Evolutionary conservation across 2,329 filamentous ascomycete species (phyloP).

Genomic region (Trichoderma sp.): DNA sequence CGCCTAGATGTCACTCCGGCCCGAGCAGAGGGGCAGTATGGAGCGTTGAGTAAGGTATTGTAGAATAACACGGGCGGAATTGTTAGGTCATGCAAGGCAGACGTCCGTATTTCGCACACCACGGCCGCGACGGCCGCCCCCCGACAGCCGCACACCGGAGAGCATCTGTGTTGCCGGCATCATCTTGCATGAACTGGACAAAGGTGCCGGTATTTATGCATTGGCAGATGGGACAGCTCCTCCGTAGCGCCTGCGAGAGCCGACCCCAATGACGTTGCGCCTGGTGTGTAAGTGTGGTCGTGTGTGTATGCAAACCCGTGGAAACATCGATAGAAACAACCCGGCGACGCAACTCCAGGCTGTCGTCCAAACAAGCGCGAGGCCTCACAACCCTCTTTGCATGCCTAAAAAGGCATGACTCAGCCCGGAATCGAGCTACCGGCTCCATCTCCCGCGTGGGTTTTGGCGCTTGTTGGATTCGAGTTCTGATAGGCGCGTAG

Average conservation of each 20-base stretch:
- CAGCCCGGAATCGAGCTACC: background rate
- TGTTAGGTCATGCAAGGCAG: background rate
- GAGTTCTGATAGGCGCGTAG: background rate
- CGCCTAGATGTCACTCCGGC: background rate
- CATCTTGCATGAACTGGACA: background rate
- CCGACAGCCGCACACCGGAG: background rate
- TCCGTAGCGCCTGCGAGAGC: background rate
- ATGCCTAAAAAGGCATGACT: background rate
- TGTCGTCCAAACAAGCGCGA: background rate
- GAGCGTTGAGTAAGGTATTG: too few relatives aligned
- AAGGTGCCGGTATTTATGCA: background rate
- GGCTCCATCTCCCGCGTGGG: background rate
- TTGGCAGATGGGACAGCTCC: background rate
- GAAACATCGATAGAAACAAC: background rate
- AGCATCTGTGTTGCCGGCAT: background rate
- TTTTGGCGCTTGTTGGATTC: background rate
- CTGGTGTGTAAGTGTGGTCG: background rate
- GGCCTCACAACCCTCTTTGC: background rate
- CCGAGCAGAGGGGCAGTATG: background rate
- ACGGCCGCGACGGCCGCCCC: too few relatives aligned
- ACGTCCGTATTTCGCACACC: background rate
- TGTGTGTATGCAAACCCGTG: background rate
- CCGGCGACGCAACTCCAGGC: background rate
- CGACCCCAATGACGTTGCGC: background rate
- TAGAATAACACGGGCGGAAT: background rate